These are phyloP conservation scores for Parathielavia hyrcaniae DNA, from an alignment of 495 filamentous ascomycete species.

Conservation along the genomic window DNA sequence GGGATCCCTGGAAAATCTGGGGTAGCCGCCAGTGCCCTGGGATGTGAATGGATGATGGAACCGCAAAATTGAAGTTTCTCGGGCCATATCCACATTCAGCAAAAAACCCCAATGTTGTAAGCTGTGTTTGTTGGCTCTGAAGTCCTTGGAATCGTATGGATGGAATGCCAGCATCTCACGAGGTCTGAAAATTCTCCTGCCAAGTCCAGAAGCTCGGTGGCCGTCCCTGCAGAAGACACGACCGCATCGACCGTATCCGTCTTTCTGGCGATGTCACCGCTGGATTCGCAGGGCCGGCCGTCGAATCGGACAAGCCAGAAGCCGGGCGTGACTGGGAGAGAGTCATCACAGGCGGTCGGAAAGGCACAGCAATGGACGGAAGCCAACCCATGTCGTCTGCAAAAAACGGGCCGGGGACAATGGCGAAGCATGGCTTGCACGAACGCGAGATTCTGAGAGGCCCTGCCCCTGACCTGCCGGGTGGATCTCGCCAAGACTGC, in stretches of 20 bases:
- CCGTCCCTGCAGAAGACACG: neutral
- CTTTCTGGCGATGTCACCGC: neutral
- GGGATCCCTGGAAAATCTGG: conserved; percentile 3
- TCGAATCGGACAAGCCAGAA: neutral
- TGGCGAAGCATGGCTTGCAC: too few relatives aligned
- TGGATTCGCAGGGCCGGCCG: neutral
- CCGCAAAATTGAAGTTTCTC: too few relatives aligned
- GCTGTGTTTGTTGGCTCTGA: too few relatives aligned
- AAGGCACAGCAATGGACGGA: too few relatives aligned
- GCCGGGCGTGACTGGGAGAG: conserved; percentile 5
- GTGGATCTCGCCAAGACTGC: conserved; percentile 1
- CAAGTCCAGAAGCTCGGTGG: conserved; percentile 4
- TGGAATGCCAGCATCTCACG: neutral
- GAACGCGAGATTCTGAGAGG: neutral
- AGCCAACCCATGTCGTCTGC: too few relatives aligned
- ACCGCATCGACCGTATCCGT: neutral
- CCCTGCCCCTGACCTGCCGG: conserved; percentile 1
- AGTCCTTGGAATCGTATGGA: too few relatives aligned
- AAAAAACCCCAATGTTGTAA: too few relatives aligned
- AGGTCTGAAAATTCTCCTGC: conserved; percentile 10
- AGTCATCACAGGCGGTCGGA: neutral
- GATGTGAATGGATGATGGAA: too few relatives aligned
- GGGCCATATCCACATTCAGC: too few relatives aligned
- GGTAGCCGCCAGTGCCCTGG: neutral
- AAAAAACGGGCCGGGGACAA: too few relatives aligned